A percentile compares a stretch with the other conserved stretches of the same genome.
phyloP scores from a whole-genome alignment of 2,329 filamentous ascomycete species.

The Zarea fungicola region DNA sequence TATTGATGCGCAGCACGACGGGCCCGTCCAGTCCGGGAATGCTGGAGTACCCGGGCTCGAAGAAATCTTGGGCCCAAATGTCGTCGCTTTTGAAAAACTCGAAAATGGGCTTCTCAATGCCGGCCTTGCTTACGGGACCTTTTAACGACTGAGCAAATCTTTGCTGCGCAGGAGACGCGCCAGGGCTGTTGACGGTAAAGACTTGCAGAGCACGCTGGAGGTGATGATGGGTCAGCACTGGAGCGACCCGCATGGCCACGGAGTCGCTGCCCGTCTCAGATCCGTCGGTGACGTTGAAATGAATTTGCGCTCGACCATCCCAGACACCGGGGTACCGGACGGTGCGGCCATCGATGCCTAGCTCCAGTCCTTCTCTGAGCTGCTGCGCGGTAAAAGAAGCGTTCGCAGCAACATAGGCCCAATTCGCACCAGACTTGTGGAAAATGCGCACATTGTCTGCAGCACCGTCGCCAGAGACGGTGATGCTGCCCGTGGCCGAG shows the following conservation, averaged over 20 bases:
- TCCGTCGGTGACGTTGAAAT: constrained; percentile 25
- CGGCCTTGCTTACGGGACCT: no score
- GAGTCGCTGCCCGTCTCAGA: constrained; percentile 17
- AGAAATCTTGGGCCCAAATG: constrained; percentile 1
- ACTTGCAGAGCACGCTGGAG: constrained; percentile 24
- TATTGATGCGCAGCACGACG: background rate
- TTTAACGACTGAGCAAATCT: no score
- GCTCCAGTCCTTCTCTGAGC: constrained; percentile 24
- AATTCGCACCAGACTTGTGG: constrained; percentile 18
- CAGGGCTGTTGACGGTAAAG: no score
- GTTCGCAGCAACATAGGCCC: constrained; percentile 21
- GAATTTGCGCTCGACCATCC: constrained; percentile 23
- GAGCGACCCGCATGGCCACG: constrained; percentile 29
- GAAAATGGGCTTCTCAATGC: no score
- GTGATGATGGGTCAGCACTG: constrained; percentile 32
- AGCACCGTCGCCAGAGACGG: constrained; percentile 11
- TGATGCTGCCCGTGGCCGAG: constrained; percentile 16
- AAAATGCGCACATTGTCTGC: constrained; percentile 25
- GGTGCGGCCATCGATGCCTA: constrained; percentile 31
- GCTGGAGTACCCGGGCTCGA: constrained; percentile 1
- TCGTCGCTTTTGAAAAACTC: background rate
- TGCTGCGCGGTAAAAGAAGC: constrained; percentile 23
- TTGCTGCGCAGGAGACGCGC: no score
- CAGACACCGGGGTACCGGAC: constrained; percentile 19
- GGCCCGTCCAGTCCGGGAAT: background rate